Evolutionary conservation across 169 alveolate species (phyloP).

Genomic region (Pseudocohnilembus persalinus): DNA sequence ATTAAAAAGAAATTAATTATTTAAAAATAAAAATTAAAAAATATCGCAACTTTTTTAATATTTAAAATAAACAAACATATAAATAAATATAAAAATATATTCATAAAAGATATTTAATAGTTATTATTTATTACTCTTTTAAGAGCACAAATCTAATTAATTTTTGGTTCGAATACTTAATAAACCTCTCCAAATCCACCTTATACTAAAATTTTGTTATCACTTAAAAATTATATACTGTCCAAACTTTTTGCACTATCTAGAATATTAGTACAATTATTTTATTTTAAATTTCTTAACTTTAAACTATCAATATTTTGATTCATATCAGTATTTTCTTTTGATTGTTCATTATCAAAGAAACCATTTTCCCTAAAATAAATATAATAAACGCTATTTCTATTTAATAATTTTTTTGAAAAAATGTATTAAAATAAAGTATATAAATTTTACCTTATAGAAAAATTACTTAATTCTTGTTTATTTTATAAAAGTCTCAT

Average conservation of each 20-base stretch:
- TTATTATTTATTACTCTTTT: neutral
- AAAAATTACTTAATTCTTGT: no score
- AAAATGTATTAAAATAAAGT: no score
- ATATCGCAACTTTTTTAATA: neutral
- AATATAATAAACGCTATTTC: neutral
- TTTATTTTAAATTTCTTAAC: no score
- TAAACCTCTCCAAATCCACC: neutral
- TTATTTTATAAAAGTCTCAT: no score
- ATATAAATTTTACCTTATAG: no score
- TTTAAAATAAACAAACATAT: neutral
- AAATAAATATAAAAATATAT: no score
- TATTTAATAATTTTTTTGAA: no score
- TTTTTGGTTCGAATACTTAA: neutral
- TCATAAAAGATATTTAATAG: no score
- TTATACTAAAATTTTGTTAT: neutral
- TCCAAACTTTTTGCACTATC: neutral
- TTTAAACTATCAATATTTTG: neutral
- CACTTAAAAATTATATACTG: neutral
- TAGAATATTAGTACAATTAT: neutral
- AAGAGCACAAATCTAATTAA: neutral
- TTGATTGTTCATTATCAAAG: no score
- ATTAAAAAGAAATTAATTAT: neutral
- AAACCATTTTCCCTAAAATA: neutral
- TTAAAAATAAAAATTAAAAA: no score
- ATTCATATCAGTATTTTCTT: neutral